Percentiles rank a stretch among this genome's conserved stretches.
Evolutionary conservation across 2,329 filamentous ascomycete genomes (phyloP).

Genomic region (Aureobasidium sp.): DNA sequence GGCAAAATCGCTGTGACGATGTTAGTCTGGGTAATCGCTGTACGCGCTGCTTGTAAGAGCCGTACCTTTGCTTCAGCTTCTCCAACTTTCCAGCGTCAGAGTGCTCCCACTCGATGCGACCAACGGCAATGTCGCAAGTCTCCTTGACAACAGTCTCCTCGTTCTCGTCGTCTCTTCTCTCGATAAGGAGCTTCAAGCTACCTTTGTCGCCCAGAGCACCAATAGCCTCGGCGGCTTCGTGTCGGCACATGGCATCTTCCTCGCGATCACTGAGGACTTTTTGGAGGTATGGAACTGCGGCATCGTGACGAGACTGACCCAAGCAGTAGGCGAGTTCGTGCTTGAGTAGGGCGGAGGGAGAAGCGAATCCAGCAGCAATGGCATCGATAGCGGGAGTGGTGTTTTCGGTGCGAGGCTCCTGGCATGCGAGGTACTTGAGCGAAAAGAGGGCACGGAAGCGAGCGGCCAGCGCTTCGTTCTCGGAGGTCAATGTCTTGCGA

Average conservation of each 20-base stretch:
- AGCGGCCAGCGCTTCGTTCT: conserved; percentile 71
- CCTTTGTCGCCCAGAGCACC: conserved; percentile 72
- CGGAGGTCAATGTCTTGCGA: conserved; percentile 69
- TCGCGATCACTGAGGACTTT: conserved; percentile 64
- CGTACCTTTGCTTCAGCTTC: conserved; percentile 72
- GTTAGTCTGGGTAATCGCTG: conserved; percentile 15
- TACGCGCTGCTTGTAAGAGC: not conserved
- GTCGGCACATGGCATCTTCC: conserved; percentile 93
- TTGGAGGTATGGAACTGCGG: conserved; percentile 64
- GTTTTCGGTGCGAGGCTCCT: conserved; percentile 48
- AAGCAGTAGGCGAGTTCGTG: conserved; percentile 97
- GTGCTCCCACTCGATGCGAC: conserved; percentile 88
- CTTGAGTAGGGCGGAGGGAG: conserved; percentile 83
- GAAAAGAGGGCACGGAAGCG: conserved; percentile 97
- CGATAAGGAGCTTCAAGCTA: conserved; percentile 64
- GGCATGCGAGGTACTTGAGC: conserved; percentile 81
- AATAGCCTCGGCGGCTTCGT: conserved; percentile 92
- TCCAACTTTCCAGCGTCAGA: conserved; percentile 63
- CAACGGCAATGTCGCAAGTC: conserved; percentile 95
- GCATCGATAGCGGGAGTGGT: conserved; percentile 61
- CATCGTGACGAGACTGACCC: conserved; percentile 74
- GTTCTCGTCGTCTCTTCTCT: conserved; percentile 63
- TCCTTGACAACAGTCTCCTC: conserved; percentile 80
- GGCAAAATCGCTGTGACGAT: conserved; percentile 67
- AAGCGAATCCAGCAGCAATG: conserved; percentile 79